Evolutionary conservation across 371 early-diverging fungal genomes (phyloP).

Genomic region (Batrachochytrium dendrobatidis): DNA sequence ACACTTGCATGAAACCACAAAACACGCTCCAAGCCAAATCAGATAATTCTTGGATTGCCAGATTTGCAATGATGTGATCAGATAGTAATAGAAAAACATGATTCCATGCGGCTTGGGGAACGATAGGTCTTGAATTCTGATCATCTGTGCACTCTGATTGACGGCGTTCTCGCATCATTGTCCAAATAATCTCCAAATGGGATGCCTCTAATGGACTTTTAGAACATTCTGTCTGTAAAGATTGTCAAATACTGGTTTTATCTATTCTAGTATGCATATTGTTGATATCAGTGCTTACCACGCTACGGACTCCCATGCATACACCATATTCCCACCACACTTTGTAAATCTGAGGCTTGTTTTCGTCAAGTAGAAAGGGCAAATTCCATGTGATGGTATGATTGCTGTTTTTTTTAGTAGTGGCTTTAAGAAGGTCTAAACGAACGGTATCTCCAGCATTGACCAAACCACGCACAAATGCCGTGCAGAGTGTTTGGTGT

Average conservation of each 20-base stretch:
- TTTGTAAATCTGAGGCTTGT: neutral
- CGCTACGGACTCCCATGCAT: neutral
- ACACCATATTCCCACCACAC: conserved; percentile 2
- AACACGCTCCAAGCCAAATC: conserved; percentile 1
- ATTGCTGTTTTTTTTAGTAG: neutral
- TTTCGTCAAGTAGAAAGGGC: neutral
- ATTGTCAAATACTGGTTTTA: too few relatives aligned
- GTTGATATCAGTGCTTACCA: neutral
- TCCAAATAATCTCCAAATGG: neutral
- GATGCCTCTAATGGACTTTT: neutral
- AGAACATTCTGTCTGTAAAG: neutral
- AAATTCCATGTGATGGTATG: neutral
- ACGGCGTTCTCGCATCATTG: neutral
- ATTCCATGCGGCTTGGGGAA: neutral
- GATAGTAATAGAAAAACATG: neutral
- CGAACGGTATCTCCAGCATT: conserved; percentile 1
- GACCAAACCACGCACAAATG: conserved; percentile 15
- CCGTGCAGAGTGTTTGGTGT: conserved; percentile 20
- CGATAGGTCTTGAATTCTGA: neutral
- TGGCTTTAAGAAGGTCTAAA: neutral
- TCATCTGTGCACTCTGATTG: neutral
- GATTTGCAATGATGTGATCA: conserved; percentile 2
- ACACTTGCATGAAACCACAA: neutral
- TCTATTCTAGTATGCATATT: neutral
- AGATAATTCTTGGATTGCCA: neutral